Evolutionary conservation across 345 rosid species (phyloP), one percentile per base, ranked within the genome.

Genomic region (Erodium maritimum): DNA sequence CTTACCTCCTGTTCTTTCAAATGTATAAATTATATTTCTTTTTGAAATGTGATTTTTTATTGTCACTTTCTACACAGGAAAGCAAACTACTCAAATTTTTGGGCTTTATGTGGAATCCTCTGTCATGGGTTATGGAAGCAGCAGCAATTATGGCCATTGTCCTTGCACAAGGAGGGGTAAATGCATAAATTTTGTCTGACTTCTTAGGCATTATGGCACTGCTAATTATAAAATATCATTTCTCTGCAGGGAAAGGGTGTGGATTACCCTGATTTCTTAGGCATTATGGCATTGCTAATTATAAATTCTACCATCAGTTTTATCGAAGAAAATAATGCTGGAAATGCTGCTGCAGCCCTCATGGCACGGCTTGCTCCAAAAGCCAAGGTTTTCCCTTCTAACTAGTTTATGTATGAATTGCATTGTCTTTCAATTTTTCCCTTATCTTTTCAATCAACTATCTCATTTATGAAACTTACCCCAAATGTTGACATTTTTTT

Each of bases 81-180:
- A 79, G 67, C 18, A 80, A 80, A 73, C 56, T 80, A 55, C 79
- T 83, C 46, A 80, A 75, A 59, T 77, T 83, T 69, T 61, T 79
- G 59, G 84, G 82, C 17, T 83, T 80, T 67, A 83, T 80, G 90
- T 80, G 85, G 84, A 80, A 80, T 68, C 84, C 84, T 20, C 65
- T 80, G 9, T 80, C 84, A 19, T 80, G 85, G 82, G 82, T 77
- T 57, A 80, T 80, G 85, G 82, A 80, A 71, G 82, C 70, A 21
- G 85, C 85, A 5, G 85, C 85, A 25, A 21, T 80, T 61, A 80
- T 80, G 85, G 82, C 85, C 67, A 68, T 80, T 22, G 59, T 64
- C 46, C 74, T 80, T 19, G 78, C 85, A 21, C 80, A 71, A 34
- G 76, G 76, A 50, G 80, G 78, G 21, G 86, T 81, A 73, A 70